These are phyloP conservation scores for Hyphopichia homilentoma DNA, from an alignment of 805 yeast species.

Conservation along the genomic window DNA sequence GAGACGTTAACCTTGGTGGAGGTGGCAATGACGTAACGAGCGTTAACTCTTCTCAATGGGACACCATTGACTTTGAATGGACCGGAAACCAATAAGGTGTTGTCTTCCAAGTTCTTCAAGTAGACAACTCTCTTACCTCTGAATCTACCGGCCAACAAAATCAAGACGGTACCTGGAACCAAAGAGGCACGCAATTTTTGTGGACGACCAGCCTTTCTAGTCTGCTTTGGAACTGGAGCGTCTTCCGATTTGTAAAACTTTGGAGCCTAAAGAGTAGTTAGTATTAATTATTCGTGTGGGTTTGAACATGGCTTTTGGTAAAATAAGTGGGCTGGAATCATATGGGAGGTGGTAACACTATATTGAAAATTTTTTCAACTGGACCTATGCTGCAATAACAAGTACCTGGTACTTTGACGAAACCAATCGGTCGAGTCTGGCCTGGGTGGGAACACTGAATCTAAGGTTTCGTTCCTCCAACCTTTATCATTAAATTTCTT, in stretches of 20 bases:
- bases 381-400: too few species aligned
- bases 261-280: conserved; percentile 53
- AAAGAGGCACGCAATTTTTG: conserved; percentile 93
- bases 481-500: too few species aligned
- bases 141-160: conserved; percentile 98
- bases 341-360: background rate
- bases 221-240: conserved; percentile 79
- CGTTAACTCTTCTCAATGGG: conserved; percentile 98
- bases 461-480: too few species aligned
- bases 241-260: conserved; percentile 95
- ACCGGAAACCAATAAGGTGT: conserved; percentile 95
- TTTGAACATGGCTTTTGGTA: background rate
- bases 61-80: conserved; percentile 99
- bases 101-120: conserved; percentile 95
- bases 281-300: conserved; percentile 14
- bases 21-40: conserved; percentile 98
- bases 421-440: too few species aligned
- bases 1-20: conserved; percentile 84
- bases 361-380: conserved; percentile 1
- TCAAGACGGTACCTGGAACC: conserved; percentile 97
- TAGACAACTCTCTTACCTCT: conserved; percentile 99
- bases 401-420: too few species aligned
- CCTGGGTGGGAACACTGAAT: too few species aligned
- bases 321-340: background rate
- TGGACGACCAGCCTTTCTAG: conserved; percentile 90